These are phyloP conservation scores for Pleurotus cornucopiae DNA, from an alignment of 768 basidiomycete species.

Conservation along the genomic window DNA sequence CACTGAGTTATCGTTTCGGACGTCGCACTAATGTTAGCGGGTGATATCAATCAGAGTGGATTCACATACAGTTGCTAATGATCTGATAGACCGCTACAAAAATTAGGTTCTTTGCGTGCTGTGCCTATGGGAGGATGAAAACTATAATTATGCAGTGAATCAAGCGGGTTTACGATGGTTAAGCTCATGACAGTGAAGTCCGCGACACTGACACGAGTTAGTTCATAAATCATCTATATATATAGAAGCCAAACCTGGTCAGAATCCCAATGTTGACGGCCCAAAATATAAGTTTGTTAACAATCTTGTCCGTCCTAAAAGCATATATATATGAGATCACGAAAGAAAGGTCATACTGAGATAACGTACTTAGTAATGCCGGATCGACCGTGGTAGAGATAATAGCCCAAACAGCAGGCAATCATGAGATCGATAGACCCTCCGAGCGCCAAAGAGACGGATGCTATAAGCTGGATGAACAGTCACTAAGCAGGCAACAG, in stretches of 20 bases:
- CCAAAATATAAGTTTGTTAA: slow-evolving; percentile 1
- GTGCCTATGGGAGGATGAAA: neutral
- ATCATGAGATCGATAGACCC: neutral
- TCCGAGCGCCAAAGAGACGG: neutral
- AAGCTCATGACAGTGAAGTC: neutral
- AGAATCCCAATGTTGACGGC: neutral
- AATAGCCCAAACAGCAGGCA: neutral
- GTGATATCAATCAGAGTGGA: neutral
- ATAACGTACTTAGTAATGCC: neutral
- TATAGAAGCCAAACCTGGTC: neutral
- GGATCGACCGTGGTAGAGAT: neutral
- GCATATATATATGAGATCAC: neutral
- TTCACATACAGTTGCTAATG: neutral
- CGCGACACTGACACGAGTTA: neutral
- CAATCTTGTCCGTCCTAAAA: neutral
- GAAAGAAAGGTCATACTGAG: no score
- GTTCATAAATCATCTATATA: neutral
- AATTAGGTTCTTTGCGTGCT: neutral
- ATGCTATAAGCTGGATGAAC: neutral
- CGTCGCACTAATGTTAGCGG: neutral
- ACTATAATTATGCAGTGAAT: neutral
- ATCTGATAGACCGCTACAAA: neutral
- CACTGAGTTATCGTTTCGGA: neutral
- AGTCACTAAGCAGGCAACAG: neutral
- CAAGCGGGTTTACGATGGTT: neutral